These are phyloP conservation scores for Ophiorrhiza pumila DNA, from an alignment of 257 asterid genomes.

Conservation along the genomic window DNA sequence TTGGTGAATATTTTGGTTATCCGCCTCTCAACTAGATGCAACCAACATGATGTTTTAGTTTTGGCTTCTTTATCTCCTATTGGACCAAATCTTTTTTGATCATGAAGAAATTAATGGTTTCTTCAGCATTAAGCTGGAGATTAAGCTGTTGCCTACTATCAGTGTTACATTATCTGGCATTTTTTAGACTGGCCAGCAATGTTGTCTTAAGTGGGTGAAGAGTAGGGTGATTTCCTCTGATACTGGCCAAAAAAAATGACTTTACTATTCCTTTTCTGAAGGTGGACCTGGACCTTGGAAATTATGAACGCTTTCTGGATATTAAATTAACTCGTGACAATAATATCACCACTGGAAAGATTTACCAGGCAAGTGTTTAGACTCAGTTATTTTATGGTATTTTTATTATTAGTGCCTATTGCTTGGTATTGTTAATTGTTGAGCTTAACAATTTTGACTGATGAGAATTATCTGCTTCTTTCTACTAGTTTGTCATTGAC, in stretches of 20 bases:
- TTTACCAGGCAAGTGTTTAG: conserved; percentile 69
- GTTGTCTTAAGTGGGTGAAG: conserved; percentile 7
- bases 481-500: conserved; percentile 33
- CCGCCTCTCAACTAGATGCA: neutral
- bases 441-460: conserved; percentile 14
- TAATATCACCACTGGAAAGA: conserved; percentile 88
- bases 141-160: conserved; percentile 1
- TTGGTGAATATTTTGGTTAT: neutral
- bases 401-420: neutral
- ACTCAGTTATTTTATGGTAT: neutral
- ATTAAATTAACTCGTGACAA: conserved; percentile 75
- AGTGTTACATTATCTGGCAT: conserved; percentile 7
- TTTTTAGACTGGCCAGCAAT: neutral
- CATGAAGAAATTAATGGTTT: neutral
- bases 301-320: conserved; percentile 91
- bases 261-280: conserved; percentile 28
- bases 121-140: conserved; percentile 1
- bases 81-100: conserved; percentile 1
- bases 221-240: neutral
- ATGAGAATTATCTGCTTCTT: conserved; percentile 6
- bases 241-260: conserved; percentile 7
- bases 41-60: conserved; percentile 12
- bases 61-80: neutral
- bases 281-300: conserved; percentile 99
- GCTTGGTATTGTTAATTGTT: neutral